Evolutionary conservation across 352 stramenopile species (phyloP).

Genomic region (Globisporangium sylvaticum): DNA sequence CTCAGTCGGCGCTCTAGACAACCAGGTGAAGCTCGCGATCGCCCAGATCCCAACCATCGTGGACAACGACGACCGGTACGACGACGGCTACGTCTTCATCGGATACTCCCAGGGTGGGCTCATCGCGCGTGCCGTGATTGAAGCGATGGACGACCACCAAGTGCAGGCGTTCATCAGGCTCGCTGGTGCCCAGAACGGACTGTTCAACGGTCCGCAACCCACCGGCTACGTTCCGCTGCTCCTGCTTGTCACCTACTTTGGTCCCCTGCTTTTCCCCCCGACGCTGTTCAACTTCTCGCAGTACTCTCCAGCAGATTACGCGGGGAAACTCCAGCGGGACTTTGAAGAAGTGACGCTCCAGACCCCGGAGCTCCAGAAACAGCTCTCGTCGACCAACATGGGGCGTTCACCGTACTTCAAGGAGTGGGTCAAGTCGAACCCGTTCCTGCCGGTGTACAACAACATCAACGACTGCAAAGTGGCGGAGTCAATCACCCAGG

Average conservation of each 20-base stretch:
- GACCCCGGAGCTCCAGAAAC: constrained; percentile 17
- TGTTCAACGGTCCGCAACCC: constrained; percentile 43
- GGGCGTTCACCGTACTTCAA: constrained; percentile 21
- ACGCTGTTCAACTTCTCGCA: constrained; percentile 29
- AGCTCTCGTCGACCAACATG: constrained; percentile 27
- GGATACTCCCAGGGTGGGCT: constrained; percentile 43
- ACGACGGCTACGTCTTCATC: constrained; percentile 44
- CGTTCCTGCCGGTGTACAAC: constrained; percentile 24
- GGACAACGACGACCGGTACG: constrained; percentile 21
- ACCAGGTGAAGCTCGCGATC: constrained; percentile 37
- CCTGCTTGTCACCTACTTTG: constrained; percentile 21
- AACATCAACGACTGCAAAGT: constrained; percentile 23
- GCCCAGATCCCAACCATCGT: constrained; percentile 27
- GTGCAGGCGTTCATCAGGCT: constrained; percentile 44
- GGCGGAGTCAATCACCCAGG: background rate
- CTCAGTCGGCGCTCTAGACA: constrained; percentile 24
- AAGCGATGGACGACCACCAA: constrained; percentile 58
- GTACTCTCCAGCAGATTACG: constrained; percentile 22
- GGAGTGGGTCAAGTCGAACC: constrained; percentile 19
- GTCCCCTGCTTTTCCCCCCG: constrained; percentile 17
- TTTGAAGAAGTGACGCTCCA: constrained; percentile 19
- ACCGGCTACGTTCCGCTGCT: constrained; percentile 12
- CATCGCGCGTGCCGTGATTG: constrained; percentile 38
- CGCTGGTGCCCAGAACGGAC: constrained; percentile 34
- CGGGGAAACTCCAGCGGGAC: constrained; percentile 33